Evolutionary conservation across 164 flowering plant species (phyloP).

Genomic region (Hamamelis virginiana): DNA sequence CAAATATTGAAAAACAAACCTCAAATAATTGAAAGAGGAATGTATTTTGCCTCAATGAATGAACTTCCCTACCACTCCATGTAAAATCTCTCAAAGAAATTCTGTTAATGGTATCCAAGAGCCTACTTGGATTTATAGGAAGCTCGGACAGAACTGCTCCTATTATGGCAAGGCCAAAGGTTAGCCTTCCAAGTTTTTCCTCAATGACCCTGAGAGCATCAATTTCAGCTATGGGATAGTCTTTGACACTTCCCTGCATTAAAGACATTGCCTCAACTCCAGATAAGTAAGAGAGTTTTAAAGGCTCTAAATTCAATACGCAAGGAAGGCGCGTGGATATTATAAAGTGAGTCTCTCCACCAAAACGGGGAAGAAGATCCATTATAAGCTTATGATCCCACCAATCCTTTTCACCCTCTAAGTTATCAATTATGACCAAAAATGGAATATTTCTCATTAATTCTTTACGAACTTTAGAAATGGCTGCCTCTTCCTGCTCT

Average conservation of each 20-base stretch:
- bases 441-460: conserved; percentile 93
- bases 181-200: conserved; percentile 81
- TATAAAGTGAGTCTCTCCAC: conserved; percentile 82
- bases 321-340: conserved; percentile 81
- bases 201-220: conserved; percentile 78
- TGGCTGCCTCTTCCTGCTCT: conserved; percentile 85
- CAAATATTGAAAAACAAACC: conserved; percentile 91
- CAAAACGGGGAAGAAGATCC: conserved; percentile 98
- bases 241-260: conserved; percentile 68
- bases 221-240: conserved; percentile 59
- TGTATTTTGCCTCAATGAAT: conserved; percentile 46
- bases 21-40: conserved; percentile 87
- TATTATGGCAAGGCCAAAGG: conserved; percentile 74
- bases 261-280: conserved; percentile 85
- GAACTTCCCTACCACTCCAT: conserved; percentile 55
- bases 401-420: conserved; percentile 96
- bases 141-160: conserved; percentile 89
- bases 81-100: conserved; percentile 65
- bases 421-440: conserved; percentile 82
- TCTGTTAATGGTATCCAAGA: conserved; percentile 76
- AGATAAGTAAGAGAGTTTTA: conserved; percentile 83
- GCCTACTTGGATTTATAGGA: conserved; percentile 81
- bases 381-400: conserved; percentile 84
- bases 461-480: conserved; percentile 71
- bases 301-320: conserved; percentile 78